Conservation (phyloP, 1,284 basidiomycete species). For the Malassezia sympodialis region DNA sequence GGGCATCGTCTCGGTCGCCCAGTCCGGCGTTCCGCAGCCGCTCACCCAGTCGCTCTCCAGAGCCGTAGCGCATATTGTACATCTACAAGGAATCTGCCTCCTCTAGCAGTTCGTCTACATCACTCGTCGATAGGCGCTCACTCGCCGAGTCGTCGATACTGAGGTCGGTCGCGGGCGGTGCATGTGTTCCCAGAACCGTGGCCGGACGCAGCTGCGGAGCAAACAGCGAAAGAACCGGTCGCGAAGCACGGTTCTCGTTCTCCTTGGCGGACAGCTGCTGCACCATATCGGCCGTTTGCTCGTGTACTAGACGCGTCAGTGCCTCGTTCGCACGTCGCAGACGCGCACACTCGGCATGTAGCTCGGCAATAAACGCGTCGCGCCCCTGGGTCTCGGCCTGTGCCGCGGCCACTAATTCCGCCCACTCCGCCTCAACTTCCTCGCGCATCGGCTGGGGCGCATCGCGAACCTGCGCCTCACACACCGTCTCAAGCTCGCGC, state of each 20-base stretch:
- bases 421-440: slow-evolving; percentile 36
- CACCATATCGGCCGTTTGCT: slow-evolving; percentile 28
- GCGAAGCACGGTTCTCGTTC: background rate
- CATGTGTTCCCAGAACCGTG: slow-evolving; percentile 8
- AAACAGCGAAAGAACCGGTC: slow-evolving; percentile 14
- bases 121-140: slow-evolving; percentile 3
- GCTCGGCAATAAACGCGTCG: slow-evolving; percentile 26
- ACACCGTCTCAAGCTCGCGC: slow-evolving; percentile 35
- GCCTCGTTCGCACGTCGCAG: slow-evolving; percentile 22
- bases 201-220: slow-evolving; percentile 15
- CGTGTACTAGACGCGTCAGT: slow-evolving; percentile 29
- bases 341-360: slow-evolving; percentile 23
- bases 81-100: slow-evolving; percentile 6
- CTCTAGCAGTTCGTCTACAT: slow-evolving; percentile 15
- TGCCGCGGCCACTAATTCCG: slow-evolving; percentile 9
- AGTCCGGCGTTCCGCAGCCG: slow-evolving; percentile 5
- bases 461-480: slow-evolving; percentile 30
- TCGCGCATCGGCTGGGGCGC: slow-evolving; percentile 34
- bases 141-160: slow-evolving; percentile 3
- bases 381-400: slow-evolving; percentile 18
- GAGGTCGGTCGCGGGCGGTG: background rate
- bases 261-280: background rate
- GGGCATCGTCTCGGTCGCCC: background rate
- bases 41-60: slow-evolving; percentile 1
- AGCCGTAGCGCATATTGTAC: slow-evolving; percentile 1